Conservation (phyloP, 495 filamentous ascomycete genomes). For the Podospora didyma region DNA sequence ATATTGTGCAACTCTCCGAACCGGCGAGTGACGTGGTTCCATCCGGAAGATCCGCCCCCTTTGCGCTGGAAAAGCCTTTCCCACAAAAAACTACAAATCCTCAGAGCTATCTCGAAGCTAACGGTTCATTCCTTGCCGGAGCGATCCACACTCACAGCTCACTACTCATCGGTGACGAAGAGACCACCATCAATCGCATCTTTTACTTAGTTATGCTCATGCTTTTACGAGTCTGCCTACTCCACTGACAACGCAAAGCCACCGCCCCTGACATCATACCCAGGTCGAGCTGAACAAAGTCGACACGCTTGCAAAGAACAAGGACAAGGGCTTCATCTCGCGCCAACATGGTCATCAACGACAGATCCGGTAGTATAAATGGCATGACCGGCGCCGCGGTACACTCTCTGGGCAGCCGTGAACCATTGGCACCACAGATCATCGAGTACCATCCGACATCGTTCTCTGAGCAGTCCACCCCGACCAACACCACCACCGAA, state of each 20-base stretch:
- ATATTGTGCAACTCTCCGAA: neutral
- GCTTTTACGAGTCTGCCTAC: too few relatives aligned
- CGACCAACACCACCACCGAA: neutral
- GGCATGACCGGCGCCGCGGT: neutral
- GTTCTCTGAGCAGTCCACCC: neutral
- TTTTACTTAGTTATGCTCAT: too few relatives aligned
- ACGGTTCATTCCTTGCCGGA: neutral
- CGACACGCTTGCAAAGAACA: neutral
- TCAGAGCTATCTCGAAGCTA: neutral
- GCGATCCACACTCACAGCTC: too few relatives aligned
- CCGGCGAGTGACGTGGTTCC: neutral
- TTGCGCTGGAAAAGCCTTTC: neutral
- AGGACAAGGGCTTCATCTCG: neutral
- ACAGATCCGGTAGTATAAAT: neutral
- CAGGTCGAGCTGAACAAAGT: neutral
- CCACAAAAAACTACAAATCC: neutral
- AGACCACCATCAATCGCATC: too few relatives aligned
- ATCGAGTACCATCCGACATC: neutral
- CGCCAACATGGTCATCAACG: conserved; percentile 7
- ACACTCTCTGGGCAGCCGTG: too few relatives aligned
- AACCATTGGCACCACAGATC: neutral
- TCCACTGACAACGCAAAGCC: too few relatives aligned
- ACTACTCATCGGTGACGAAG: too few relatives aligned
- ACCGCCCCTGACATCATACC: neutral
- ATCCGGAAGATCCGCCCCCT: neutral